These are phyloP conservation scores for Mimosa pudica DNA, from an alignment of 306 rosid genomes.

Conservation along the genomic window DNA sequence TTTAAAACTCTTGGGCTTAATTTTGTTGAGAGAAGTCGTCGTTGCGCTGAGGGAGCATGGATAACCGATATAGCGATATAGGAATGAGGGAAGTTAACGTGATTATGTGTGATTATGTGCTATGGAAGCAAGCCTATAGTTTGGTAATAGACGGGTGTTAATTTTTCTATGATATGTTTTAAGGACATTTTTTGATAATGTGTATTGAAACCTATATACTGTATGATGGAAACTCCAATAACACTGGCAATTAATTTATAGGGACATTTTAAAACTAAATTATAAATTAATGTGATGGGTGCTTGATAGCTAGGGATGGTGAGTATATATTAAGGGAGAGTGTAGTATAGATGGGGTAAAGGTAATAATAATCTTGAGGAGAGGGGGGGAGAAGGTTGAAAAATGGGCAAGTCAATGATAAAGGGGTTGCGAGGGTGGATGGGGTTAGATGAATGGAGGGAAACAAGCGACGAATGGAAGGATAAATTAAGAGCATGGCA, in stretches of 20 bases:
- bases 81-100: not conserved
- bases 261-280: too few relatives aligned
- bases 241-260: too few relatives aligned
- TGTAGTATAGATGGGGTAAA: not conserved
- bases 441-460: not conserved
- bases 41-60: not conserved
- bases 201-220: too few relatives aligned
- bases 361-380: not conserved
- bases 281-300: too few relatives aligned
- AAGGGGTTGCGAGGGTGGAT: not conserved
- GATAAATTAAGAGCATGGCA: slow-evolving; percentile 40
- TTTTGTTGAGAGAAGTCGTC: not conserved
- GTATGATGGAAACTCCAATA: too few relatives aligned
- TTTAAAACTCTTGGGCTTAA: not conserved
- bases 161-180: too few relatives aligned
- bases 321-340: too few relatives aligned
- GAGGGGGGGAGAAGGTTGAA: not conserved
- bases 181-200: too few relatives aligned
- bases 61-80: not conserved
- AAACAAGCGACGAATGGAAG: not conserved
- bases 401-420: not conserved
- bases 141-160: too few relatives aligned
- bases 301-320: too few relatives aligned
- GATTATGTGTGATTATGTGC: not conserved
- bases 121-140: too few relatives aligned